A percentile compares a stretch with the other conserved stretches of the same genome.
Conservation (phyloP, 352 stramenopile genomes). For the Pythium monospermum region DNA sequence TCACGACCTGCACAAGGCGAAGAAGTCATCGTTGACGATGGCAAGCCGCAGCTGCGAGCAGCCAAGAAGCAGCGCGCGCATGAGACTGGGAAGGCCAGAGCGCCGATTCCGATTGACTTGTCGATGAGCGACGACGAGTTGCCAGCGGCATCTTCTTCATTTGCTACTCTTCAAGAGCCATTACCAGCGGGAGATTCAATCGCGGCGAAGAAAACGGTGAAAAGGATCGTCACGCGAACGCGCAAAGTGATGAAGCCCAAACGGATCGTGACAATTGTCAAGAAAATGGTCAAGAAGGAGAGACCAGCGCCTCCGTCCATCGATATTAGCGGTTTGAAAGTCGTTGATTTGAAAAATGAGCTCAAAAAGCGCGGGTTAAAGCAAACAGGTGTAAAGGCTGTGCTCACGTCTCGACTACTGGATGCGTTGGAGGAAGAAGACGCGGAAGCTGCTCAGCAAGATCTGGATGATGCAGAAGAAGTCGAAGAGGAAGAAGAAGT, state of each 20-base stretch:
- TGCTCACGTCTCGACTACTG: conserved; percentile 40
- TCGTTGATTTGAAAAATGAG: conserved; percentile 52
- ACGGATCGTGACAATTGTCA: conserved; percentile 21
- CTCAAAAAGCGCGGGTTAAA: conserved; percentile 56
- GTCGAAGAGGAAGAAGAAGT: conserved; percentile 26
- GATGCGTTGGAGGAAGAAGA: conserved; percentile 43
- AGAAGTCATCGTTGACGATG: conserved; percentile 6
- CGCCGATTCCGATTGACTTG: neutral
- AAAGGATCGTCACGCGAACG: conserved; percentile 37
- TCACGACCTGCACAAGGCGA: too few species aligned
- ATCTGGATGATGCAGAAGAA: conserved; percentile 27
- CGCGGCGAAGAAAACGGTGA: neutral
- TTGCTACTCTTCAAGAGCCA: neutral
- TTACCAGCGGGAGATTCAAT: neutral
- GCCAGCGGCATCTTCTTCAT: neutral
- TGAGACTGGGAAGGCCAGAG: neutral
- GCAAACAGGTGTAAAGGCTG: conserved; percentile 46
- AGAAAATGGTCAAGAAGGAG: conserved; percentile 16
- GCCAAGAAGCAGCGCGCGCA: conserved; percentile 14
- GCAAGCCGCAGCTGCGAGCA: conserved; percentile 3
- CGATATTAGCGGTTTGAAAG: conserved; percentile 28
- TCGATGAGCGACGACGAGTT: neutral
- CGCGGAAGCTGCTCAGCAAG: conserved; percentile 23
- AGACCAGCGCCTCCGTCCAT: conserved; percentile 22
- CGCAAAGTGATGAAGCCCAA: conserved; percentile 33